These are phyloP conservation scores for Mycena rosella DNA, from an alignment of 768 basidiomycete species.

Conservation along the genomic window DNA sequence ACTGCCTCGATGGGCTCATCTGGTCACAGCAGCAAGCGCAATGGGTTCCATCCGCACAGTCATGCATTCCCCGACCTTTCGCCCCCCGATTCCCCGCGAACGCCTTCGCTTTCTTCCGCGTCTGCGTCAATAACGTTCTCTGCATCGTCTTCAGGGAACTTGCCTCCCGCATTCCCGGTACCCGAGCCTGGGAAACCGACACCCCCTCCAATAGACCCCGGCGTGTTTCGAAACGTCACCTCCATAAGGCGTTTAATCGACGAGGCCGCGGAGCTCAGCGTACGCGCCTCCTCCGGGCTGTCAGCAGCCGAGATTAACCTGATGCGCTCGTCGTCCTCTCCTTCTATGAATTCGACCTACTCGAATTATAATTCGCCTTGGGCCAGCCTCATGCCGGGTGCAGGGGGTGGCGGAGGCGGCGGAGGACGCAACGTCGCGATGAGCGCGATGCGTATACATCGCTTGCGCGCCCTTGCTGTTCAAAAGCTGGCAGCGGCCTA, in stretches of 20 bases:
- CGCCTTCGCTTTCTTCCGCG: slow-evolving; percentile 50
- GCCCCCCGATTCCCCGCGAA: slow-evolving; percentile 60
- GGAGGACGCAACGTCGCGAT: slow-evolving; percentile 83
- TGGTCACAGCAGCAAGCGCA: slow-evolving; percentile 46
- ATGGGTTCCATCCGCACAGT: slow-evolving; percentile 57
- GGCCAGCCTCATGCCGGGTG: slow-evolving; percentile 76
- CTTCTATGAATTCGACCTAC: slow-evolving; percentile 33
- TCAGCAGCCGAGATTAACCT: slow-evolving; percentile 81
- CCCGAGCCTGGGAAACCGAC: slow-evolving; percentile 75
- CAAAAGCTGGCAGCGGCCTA: slow-evolving; percentile 91
- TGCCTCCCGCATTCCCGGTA: slow-evolving; percentile 63
- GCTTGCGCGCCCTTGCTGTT: slow-evolving; percentile 84
- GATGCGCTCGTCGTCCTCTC: slow-evolving; percentile 54
- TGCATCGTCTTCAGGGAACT: slow-evolving; percentile 15
- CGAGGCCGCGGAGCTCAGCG: slow-evolving; percentile 89
- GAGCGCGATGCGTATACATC: slow-evolving; percentile 87
- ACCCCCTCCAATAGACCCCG: slow-evolving; percentile 91
- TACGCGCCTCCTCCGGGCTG: slow-evolving; percentile 88
- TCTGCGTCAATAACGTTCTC: slow-evolving; percentile 44
- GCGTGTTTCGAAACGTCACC: slow-evolving; percentile 83
- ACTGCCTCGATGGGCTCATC: slow-evolving; percentile 37
- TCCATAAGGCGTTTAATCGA: slow-evolving; percentile 87
- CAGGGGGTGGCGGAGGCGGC: slow-evolving; percentile 50
- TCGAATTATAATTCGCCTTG: slow-evolving; percentile 56
- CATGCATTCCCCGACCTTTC: slow-evolving; percentile 47